A percentile compares a stretch with the other conserved stretches of the same genome.
Conservation (phyloP, 2,329 filamentous ascomycete species). For the Fusarium duplospermum region DNA sequence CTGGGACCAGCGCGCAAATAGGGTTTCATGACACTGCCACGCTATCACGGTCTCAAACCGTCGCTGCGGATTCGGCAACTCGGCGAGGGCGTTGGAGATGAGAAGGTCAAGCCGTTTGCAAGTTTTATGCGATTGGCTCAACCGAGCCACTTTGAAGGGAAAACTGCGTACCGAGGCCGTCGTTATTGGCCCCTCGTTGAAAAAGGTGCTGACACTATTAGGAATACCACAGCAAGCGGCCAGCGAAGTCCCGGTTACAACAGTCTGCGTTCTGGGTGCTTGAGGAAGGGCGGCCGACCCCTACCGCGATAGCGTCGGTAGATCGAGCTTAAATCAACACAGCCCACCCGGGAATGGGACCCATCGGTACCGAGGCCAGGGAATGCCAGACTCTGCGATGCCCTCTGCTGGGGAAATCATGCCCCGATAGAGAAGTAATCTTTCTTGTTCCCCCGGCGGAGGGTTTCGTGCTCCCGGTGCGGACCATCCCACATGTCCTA, state of each 20-base stretch:
- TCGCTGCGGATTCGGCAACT: background rate
- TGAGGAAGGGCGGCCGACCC: constrained; percentile 35
- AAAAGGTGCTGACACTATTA: background rate
- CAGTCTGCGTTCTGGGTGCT: background rate
- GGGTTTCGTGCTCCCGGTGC: constrained; percentile 17
- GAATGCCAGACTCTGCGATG: background rate
- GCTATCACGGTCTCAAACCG: constrained; percentile 14
- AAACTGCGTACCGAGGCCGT: background rate
- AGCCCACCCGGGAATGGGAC: constrained; percentile 9
- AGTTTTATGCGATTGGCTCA: background rate
- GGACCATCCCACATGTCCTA: constrained; percentile 9
- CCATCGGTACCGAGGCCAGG: background rate
- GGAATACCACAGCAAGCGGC: background rate
- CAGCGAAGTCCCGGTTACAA: background rate
- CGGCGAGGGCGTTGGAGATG: background rate
- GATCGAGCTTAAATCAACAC: constrained; percentile 14
- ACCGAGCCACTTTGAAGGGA: background rate
- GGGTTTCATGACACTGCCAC: constrained; percentile 36
- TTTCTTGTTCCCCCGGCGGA: constrained; percentile 11
- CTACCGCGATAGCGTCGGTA: constrained; percentile 6
- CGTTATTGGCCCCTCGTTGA: background rate
- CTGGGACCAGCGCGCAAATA: constrained; percentile 7
- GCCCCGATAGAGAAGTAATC: constrained; percentile 5
- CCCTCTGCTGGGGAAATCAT: constrained; percentile 1
- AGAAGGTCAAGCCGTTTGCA: background rate